A percentile compares a stretch with the other conserved stretches of the same genome.
These are phyloP conservation scores for Eucalyptus lansdowneana DNA, from an alignment of 345 rosid genomes.

Conservation along the genomic window DNA sequence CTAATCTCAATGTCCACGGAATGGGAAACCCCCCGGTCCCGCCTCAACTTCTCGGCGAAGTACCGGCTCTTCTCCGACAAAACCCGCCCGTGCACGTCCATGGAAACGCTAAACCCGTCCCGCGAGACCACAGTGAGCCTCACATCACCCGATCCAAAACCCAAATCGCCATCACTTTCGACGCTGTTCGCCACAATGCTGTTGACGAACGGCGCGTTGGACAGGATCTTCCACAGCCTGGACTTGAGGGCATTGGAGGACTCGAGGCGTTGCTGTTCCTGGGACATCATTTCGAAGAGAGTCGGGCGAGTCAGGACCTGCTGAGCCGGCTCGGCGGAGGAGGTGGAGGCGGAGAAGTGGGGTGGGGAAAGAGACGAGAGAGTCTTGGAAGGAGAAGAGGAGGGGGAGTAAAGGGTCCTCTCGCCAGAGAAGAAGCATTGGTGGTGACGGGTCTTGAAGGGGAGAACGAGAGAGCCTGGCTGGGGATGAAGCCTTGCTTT, in stretches of 20 bases:
- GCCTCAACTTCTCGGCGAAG: slow-evolving; percentile 60
- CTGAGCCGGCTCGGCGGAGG: neutral
- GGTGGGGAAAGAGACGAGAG: slow-evolving; percentile 8
- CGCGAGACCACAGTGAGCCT: slow-evolving; percentile 66
- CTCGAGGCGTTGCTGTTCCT: slow-evolving; percentile 49
- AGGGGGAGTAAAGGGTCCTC: neutral
- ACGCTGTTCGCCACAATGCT: neutral
- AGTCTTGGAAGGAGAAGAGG: slow-evolving; percentile 4
- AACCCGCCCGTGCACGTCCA: slow-evolving; percentile 70
- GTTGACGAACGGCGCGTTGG: slow-evolving; percentile 34
- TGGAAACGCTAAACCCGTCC: slow-evolving; percentile 57
- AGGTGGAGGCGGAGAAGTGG: slow-evolving; percentile 8
- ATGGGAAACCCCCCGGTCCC: slow-evolving; percentile 41
- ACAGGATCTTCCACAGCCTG: slow-evolving; percentile 41
- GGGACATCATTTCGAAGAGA: slow-evolving; percentile 94
- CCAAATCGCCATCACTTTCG: neutral
- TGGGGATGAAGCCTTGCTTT: slow-evolving; percentile 7
- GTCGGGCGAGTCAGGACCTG: slow-evolving; percentile 19
- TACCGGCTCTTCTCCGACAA: slow-evolving; percentile 68
- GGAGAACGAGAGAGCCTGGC: neutral
- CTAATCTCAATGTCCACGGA: slow-evolving; percentile 94
- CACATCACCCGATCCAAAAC: slow-evolving; percentile 54
- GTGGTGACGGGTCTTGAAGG: neutral
- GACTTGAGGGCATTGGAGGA: slow-evolving; percentile 36
- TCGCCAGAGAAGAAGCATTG: neutral